Conservation (phyloP, 129 eudicot species). For the Scalesia atractyloides region DNA sequence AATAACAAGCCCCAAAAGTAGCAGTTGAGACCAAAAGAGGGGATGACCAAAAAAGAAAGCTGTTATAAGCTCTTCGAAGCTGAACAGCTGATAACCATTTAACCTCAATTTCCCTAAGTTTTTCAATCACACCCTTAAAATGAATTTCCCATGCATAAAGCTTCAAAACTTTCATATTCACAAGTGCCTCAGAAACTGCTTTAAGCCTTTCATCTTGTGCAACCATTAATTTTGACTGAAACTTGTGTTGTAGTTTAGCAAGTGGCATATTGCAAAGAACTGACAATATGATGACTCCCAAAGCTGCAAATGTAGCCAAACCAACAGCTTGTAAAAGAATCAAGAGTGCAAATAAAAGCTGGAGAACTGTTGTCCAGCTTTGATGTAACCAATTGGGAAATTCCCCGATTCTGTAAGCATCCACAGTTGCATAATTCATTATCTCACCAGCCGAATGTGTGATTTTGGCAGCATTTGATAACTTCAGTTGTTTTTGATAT, state of each 20-base stretch:
- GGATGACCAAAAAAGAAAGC: constrained; percentile 85
- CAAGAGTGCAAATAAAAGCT: constrained; percentile 67
- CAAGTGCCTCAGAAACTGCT: constrained; percentile 80
- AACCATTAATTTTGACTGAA: constrained; percentile 75
- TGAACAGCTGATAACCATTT: constrained; percentile 84
- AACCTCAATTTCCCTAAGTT: constrained; percentile 59
- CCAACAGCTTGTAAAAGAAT: constrained; percentile 80
- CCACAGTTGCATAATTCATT: constrained; percentile 82
- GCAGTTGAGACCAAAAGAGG: constrained; percentile 90
- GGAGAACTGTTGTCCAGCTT: constrained; percentile 86
- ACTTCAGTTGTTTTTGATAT: constrained; percentile 70
- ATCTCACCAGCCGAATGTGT: constrained; percentile 88
- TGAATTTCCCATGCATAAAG: constrained; percentile 95
- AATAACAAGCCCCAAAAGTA: constrained; percentile 92
- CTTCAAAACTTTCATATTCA: constrained; percentile 90
- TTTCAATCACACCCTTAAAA: constrained; percentile 74
- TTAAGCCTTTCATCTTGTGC: constrained; percentile 86
- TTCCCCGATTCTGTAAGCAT: constrained; percentile 91
- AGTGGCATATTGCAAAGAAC: constrained; percentile 85
- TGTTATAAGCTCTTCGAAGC: constrained; percentile 76
- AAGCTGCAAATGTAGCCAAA: constrained; percentile 77
- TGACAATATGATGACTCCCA: constrained; percentile 68
- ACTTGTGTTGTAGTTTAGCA: constrained; percentile 85
- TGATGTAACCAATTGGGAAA: constrained; percentile 93
- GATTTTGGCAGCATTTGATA: constrained; percentile 76